Evolutionary conservation across 2,329 filamentous ascomycete genomes (phyloP), one percentile per base, ranked within the genome.

Genomic region (Aspergillus caelatus): DNA sequence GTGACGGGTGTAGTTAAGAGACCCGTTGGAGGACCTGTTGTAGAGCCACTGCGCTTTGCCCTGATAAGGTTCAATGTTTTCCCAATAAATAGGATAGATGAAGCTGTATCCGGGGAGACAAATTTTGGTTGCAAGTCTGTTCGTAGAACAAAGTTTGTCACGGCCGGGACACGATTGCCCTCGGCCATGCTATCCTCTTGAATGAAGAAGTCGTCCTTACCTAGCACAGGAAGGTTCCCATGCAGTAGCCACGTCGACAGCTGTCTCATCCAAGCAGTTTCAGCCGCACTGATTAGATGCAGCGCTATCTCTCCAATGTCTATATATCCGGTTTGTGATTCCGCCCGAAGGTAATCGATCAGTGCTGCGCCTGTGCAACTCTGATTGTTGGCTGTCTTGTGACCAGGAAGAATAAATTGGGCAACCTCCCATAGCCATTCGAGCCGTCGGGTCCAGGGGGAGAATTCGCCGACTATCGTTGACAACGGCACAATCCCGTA

Each of bases 401-500:
- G 74, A 68, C 75, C 72, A 0, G 82, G 79, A 58, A 87, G 78
- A 76, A 97, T 91, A 69, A 91, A 92, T 69, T 86, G 84, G 39
- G 87, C 85, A 55, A 94, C 80, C 36, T 88, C 84, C 88, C 90
- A 92, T 23, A 97, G 84, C 93, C 94, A 98, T 71, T 94, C 89
- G 83, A 98, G 86, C 41, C 89, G 84, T 70, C 92, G 86, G 54
- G 86, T 91, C 94, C 94, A 98, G 50, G 87, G 90, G n/a, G 90
- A 88, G 72, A 98, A 97, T 72, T 95, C 91, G 6, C 86, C 86
- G 32, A 96, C 88, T 23, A 98, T 85, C 1, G 89, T 90, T 57
- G 95, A 96, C 70, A 99, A 80, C 3, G 95, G 94, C 26, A 98
- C 94, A 66, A 97, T 96, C 65, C 94, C 91, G 76, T 97, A 97